Percentiles rank a stretch among this genome's conserved stretches.
These are phyloP conservation scores for Sphagnum fallax DNA, from an alignment of 228 moss, liverwort and hornwort species.

Conservation along the genomic window DNA sequence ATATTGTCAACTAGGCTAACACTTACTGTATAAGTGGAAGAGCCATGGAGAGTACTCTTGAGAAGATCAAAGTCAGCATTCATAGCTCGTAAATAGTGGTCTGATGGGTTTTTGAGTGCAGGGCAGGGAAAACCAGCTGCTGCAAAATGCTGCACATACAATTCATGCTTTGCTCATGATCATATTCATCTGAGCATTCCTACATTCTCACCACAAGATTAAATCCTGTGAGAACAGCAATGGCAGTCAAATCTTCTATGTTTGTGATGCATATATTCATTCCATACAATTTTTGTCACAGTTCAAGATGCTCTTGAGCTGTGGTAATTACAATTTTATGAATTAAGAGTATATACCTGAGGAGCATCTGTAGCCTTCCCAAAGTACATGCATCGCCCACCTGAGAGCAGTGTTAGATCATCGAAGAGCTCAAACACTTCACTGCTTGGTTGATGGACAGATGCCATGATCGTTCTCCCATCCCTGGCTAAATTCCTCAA, in stretches of 20 bases:
- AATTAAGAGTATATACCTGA: slow-evolving; percentile 15
- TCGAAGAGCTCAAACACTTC: slow-evolving; percentile 50
- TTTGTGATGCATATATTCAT: too few relatives aligned
- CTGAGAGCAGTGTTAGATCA: slow-evolving; percentile 33
- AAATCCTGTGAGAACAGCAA: too few relatives aligned
- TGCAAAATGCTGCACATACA: slow-evolving; percentile 31
- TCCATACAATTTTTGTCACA: too few relatives aligned
- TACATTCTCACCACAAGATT: too few relatives aligned
- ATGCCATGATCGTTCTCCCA: slow-evolving; percentile 35
- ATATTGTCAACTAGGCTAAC: not conserved
- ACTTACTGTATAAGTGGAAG: slow-evolving; percentile 42
- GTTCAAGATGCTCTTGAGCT: too few relatives aligned
- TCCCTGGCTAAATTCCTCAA: slow-evolving; percentile 45
- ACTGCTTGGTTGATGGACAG: slow-evolving; percentile 53
- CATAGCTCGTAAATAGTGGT: slow-evolving; percentile 54
- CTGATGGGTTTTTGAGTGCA: slow-evolving; percentile 40
- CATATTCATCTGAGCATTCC: too few relatives aligned
- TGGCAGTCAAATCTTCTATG: too few relatives aligned
- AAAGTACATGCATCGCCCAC: slow-evolving; percentile 34
- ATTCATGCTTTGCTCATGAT: too few relatives aligned
- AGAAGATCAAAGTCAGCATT: slow-evolving; percentile 60
- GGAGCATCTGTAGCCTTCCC: slow-evolving; percentile 28
- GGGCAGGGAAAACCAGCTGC: slow-evolving; percentile 60
- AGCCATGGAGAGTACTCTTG: slow-evolving; percentile 35
- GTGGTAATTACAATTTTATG: too few relatives aligned